phyloP scores from a whole-genome alignment of 2,329 filamentous ascomycete species.

The Macrophomina tecta region DNA sequence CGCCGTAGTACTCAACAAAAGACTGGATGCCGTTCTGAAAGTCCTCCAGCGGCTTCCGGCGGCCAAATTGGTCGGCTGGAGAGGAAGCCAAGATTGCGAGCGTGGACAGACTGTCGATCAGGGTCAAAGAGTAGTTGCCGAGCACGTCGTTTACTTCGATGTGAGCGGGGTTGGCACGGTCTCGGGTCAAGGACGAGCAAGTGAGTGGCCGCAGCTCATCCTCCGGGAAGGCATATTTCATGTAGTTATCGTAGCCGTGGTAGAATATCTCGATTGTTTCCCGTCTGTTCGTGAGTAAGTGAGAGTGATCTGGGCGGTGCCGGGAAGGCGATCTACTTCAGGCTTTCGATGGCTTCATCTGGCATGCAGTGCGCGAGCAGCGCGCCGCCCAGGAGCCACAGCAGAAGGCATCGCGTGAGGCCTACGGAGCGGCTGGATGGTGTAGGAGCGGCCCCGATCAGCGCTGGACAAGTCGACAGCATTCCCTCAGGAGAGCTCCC shows the following conservation, averaged over 20 bases:
- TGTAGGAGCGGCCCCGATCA: conserved; percentile 36
- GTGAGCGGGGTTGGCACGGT: conserved; percentile 77
- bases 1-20: conserved; percentile 83
- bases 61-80: conserved; percentile 60
- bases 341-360: conserved; percentile 46
- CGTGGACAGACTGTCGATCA: conserved; percentile 94
- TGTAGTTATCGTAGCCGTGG: conserved; percentile 96
- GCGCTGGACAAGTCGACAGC: conserved; percentile 43
- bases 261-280: conserved; percentile 80
- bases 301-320: background rate
- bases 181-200: conserved; percentile 83
- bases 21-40: conserved; percentile 82
- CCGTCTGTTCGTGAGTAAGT: conserved; percentile 40
- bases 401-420: conserved; percentile 41
- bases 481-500: conserved; percentile 41
- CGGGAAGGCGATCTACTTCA: conserved; percentile 41
- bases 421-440: conserved; percentile 23
- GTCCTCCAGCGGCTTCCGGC: conserved; percentile 57
- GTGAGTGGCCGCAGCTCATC: conserved; percentile 90
- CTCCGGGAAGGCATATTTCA: conserved; percentile 91
- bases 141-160: conserved; percentile 93
- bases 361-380: conserved; percentile 51
- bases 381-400: conserved; percentile 38
- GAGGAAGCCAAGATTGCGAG: conserved; percentile 88
- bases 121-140: conserved; percentile 93